phyloP scores from a whole-genome alignment of 2,329 filamentous ascomycete species.

The Aplosporella prunicola region DNA sequence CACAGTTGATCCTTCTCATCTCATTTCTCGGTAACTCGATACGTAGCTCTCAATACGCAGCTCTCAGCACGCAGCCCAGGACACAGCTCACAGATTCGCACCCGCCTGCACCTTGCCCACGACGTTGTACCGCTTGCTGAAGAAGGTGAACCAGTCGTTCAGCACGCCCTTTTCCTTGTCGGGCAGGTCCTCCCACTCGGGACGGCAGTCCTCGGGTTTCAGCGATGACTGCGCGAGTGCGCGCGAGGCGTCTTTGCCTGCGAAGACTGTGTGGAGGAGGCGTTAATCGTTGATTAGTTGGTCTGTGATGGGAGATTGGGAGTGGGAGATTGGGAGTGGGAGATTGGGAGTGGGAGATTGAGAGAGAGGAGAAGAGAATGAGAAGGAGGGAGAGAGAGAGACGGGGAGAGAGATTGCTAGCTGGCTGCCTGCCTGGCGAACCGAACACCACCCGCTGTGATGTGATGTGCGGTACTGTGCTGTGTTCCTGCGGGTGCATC shows the following conservation, averaged over 20 bases:
- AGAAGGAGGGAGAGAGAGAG: background rate
- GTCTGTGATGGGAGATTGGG: no score
- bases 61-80: no score
- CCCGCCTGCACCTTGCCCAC: constrained; percentile 44
- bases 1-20: no score
- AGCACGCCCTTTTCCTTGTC: constrained; percentile 80
- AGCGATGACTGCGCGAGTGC: constrained; percentile 80
- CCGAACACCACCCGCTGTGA: no score
- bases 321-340: background rate
- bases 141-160: constrained; percentile 92
- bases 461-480: no score
- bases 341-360: background rate
- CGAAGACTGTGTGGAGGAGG: constrained; percentile 59
- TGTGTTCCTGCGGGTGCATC: no score
- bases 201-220: constrained; percentile 69
- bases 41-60: no score
- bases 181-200: constrained; percentile 73
- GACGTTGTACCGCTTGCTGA: constrained; percentile 92
- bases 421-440: no score
- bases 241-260: constrained; percentile 90
- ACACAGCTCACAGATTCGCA: constrained; percentile 14
- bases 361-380: background rate
- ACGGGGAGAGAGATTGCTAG: background rate
- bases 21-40: no score
- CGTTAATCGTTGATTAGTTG: no score